A percentile compares a stretch with the other conserved stretches of the same genome.
Evolutionary conservation across 2,329 filamentous ascomycete species (phyloP).

Genomic region (Pseudopithomyces chartarum): DNA sequence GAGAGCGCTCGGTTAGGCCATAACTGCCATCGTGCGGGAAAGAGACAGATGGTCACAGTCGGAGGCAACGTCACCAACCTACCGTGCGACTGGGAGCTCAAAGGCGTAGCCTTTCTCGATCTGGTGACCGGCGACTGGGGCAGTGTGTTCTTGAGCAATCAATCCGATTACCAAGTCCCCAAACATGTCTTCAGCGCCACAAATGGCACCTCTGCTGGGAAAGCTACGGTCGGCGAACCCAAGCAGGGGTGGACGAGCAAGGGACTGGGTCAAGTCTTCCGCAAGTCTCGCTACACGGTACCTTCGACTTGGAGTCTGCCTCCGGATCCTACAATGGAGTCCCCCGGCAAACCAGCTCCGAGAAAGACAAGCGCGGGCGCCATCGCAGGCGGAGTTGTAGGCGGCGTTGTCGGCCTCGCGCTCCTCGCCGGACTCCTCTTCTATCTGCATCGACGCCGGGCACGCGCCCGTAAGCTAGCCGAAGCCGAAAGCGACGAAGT

Average conservation of each 20-base stretch:
- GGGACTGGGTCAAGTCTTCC: conserved; percentile 17
- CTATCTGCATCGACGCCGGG: conserved; percentile 12
- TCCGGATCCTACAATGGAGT: conserved; percentile 5
- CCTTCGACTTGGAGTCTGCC: conserved; percentile 9
- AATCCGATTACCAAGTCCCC: conserved; percentile 13
- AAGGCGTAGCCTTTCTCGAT: conserved; percentile 25
- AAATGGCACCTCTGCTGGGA: conserved; percentile 17
- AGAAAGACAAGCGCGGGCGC: conserved; percentile 14
- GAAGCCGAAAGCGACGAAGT: conserved; percentile 15
- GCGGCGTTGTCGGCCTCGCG: conserved; percentile 18
- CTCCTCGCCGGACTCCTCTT: conserved; percentile 18
- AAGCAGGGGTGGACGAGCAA: conserved; percentile 18
- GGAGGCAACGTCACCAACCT: conserved; percentile 39
- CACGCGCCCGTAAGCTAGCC: conserved; percentile 6
- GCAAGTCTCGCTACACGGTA: conserved; percentile 14
- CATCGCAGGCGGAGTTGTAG: conserved; percentile 25
- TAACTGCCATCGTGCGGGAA: conserved; percentile 48
- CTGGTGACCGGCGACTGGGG: conserved; percentile 17
- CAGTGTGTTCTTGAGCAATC: conserved; percentile 17
- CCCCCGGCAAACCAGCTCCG: neutral
- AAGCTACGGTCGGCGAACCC: conserved; percentile 23
- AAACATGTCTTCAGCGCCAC: conserved; percentile 10
- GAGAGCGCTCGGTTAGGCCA: conserved; percentile 47
- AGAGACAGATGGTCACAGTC: conserved; percentile 49
- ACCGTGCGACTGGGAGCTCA: conserved; percentile 25